A percentile compares a stretch with the other conserved stretches of the same genome.
Conservation (phyloP, 768 basidiomycete species). For the Auriculariales sp. region DNA sequence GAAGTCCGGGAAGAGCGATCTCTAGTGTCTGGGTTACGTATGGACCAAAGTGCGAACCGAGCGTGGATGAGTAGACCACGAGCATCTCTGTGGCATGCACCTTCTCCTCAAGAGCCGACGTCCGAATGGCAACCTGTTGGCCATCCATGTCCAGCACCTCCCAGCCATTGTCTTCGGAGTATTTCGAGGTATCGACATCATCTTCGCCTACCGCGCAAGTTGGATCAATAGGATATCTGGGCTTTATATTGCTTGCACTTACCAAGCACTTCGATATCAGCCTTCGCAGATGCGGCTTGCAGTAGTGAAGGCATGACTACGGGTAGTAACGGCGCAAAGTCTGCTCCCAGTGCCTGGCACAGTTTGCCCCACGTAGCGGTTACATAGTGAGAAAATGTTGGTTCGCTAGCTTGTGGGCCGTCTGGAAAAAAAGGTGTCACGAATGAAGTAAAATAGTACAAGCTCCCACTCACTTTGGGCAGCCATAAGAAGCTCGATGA, state of each 20-base stretch:
- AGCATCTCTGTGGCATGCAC: conserved; percentile 82
- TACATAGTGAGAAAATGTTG: conserved; percentile 57
- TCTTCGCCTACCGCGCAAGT: conserved; percentile 29
- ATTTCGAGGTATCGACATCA: conserved; percentile 24
- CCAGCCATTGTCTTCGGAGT: conserved; percentile 49
- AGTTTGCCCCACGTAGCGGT: conserved; percentile 84
- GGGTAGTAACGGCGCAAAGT: conserved; percentile 78
- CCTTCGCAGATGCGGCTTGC: conserved; percentile 62
- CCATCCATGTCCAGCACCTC: conserved; percentile 69
- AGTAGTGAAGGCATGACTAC: conserved; percentile 73
- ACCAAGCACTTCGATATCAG: conserved; percentile 65
- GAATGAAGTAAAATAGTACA: not conserved
- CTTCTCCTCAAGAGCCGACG: conserved; percentile 73
- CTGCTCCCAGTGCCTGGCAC: conserved; percentile 68
- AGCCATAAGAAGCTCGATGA: conserved; percentile 57
- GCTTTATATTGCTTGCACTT: too few species aligned
- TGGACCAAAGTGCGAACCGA: conserved; percentile 52
- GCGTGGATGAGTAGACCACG: conserved; percentile 60
- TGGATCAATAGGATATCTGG: not conserved
- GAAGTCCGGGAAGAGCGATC: conserved; percentile 52
- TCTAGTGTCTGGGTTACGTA: conserved; percentile 60
- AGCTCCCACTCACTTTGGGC: conserved; percentile 49
- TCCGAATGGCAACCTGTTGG: conserved; percentile 60
- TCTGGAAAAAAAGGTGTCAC: conserved; percentile 25
- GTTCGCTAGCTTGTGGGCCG: conserved; percentile 53